Conservation (phyloP, 2,329 filamentous ascomycete genomes). For the Paraconiothyrium sp. region DNA sequence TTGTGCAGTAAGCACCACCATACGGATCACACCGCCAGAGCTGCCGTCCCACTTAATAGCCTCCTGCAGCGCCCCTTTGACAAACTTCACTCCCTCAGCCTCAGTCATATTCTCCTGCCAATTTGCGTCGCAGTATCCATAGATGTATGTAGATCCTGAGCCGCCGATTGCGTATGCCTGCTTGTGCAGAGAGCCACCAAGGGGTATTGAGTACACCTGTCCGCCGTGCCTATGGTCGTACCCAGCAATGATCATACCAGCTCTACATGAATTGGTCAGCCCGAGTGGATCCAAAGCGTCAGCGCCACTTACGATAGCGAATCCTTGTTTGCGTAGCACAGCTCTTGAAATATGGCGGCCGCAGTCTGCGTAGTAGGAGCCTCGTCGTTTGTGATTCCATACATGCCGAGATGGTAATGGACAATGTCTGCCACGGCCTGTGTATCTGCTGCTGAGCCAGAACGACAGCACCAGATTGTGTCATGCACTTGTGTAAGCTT, state of each 20-base stretch:
- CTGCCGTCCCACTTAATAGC: constrained; percentile 99
- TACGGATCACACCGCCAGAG: constrained; percentile 95
- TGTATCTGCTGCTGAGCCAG: constrained; percentile 95
- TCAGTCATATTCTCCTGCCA: constrained; percentile 97
- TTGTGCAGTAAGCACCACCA: constrained; percentile 92
- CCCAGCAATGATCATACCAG: constrained; percentile 97
- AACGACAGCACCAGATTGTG: constrained; percentile 99
- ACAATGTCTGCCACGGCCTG: constrained; percentile 98
- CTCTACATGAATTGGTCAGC: constrained; percentile 63
- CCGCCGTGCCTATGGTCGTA: constrained; percentile 95
- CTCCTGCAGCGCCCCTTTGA: constrained; percentile 89
- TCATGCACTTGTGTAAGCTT: constrained; percentile 98
- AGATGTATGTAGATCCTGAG: constrained; percentile 98
- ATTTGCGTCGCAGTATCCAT: constrained; percentile 96
- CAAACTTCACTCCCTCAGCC: constrained; percentile 87
- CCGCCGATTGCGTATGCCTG: constrained; percentile 95
- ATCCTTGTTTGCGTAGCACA: constrained; percentile 99
- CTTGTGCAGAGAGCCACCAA: constrained; percentile 97
- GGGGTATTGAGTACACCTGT: constrained; percentile 95
- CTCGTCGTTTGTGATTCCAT: constrained; percentile 88
- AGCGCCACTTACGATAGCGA: constrained; percentile 73
- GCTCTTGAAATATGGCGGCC: constrained; percentile 94
- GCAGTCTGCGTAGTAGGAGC: constrained; percentile 93
- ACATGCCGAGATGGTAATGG: constrained; percentile 93
- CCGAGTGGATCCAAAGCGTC: neutral